These are phyloP conservation scores for Cochlearia excelsa DNA, from an alignment of 345 rosid species.

Conservation along the genomic window DNA sequence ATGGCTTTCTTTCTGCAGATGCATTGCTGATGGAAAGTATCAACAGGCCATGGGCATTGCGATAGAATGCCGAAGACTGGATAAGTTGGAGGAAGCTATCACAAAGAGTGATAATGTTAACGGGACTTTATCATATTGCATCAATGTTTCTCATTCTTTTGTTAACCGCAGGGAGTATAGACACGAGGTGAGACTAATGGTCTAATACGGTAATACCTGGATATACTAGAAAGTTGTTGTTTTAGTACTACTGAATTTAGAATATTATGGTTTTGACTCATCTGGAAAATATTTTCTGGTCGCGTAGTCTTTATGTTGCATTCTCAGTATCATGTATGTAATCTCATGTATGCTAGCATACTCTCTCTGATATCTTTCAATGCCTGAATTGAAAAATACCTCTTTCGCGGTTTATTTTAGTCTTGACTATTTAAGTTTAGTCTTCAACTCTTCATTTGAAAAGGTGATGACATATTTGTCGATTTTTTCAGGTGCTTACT, in stretches of 20 bases:
- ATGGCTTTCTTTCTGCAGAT: slow-evolving; percentile 46
- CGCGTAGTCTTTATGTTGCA: too few species aligned
- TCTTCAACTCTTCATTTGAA: slow-evolving; percentile 2
- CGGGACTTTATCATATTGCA: slow-evolving; percentile 73
- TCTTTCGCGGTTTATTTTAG: too few species aligned
- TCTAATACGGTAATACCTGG: neutral
- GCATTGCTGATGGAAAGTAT: slow-evolving; percentile 84
- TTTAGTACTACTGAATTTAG: neutral
- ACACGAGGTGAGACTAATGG: slow-evolving; percentile 55
- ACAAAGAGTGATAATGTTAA: slow-evolving; percentile 73
- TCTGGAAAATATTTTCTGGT: too few species aligned
- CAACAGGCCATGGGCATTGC: slow-evolving; percentile 99
- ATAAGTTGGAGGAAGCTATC: slow-evolving; percentile 89
- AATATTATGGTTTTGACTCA: neutral
- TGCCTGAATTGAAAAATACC: too few species aligned
- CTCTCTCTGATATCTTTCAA: neutral
- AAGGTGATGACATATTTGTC: slow-evolving; percentile 21
- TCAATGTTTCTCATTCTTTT: slow-evolving; percentile 72
- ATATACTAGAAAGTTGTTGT: too few species aligned
- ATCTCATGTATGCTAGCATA: neutral
- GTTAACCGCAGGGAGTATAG: slow-evolving; percentile 81
- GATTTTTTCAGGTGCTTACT: slow-evolving; percentile 66
- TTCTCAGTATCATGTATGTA: too few species aligned
- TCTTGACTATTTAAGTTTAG: neutral
- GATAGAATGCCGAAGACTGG: slow-evolving; percentile 87